These are phyloP conservation scores for Agroathelia rolfsii DNA, from an alignment of 1,284 basidiomycete genomes.

Conservation along the genomic window DNA sequence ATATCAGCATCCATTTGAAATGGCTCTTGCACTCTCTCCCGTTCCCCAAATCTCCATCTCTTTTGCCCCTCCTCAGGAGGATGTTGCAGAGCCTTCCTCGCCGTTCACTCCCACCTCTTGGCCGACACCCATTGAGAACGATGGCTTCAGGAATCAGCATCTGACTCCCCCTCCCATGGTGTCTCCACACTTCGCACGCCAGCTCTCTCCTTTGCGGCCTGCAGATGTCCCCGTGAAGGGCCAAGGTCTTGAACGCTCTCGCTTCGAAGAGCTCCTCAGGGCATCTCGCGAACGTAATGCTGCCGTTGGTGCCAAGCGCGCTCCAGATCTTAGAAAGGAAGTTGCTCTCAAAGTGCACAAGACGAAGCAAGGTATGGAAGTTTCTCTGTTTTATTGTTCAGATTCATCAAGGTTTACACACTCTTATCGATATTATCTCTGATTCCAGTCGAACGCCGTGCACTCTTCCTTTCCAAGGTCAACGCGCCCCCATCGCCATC, in stretches of 20 bases:
- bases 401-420: too few relatives aligned
- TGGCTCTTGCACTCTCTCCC: constrained; percentile 35
- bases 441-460: constrained; percentile 55
- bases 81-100: constrained; percentile 44
- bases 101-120: constrained; percentile 32
- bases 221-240: constrained; percentile 24
- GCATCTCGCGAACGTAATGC: constrained; percentile 45
- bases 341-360: constrained; percentile 63
- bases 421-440: constrained; percentile 7
- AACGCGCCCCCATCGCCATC: constrained; percentile 53
- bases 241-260: constrained; percentile 50
- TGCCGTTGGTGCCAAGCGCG: constrained; percentile 33
- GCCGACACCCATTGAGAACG: constrained; percentile 26
- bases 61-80: constrained; percentile 45
- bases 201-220: constrained; percentile 44
- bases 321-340: constrained; percentile 58
- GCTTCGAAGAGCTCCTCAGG: constrained; percentile 52
- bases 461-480: constrained; percentile 65
- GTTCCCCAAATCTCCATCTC: constrained; percentile 63
- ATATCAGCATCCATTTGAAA: constrained; percentile 14
- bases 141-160: constrained; percentile 44
- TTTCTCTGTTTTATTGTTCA: constrained; percentile 7
- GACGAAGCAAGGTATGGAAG: constrained; percentile 58
- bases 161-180: constrained; percentile 46
- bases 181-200: constrained; percentile 29